phyloP scores from a whole-genome alignment of 1,284 basidiomycete species.

The Austroboletus niveus region DNA sequence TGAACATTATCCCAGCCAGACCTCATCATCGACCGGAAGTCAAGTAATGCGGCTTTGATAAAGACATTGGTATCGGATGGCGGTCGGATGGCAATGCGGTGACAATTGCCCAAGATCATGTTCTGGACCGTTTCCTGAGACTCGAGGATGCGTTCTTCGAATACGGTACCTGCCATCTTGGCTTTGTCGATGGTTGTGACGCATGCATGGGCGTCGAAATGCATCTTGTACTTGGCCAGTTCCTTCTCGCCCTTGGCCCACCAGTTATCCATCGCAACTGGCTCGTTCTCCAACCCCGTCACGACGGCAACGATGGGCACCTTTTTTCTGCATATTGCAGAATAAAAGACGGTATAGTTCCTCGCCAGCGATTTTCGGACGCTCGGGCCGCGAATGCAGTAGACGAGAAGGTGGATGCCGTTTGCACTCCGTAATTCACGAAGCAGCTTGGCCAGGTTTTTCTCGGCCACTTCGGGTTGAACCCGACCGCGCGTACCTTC shows the following conservation, averaged over 20 bases:
- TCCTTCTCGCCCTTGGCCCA: conserved; percentile 31
- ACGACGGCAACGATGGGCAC: conserved; percentile 33
- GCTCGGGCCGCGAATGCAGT: conserved; percentile 31
- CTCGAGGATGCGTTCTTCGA: conserved; percentile 15
- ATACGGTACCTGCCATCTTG: conserved; percentile 16
- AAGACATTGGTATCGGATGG: conserved; percentile 21
- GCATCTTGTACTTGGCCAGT: conserved; percentile 25
- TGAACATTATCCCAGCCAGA: conserved; percentile 28
- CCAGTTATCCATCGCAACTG: conserved; percentile 33
- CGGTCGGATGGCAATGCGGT: conserved; percentile 7
- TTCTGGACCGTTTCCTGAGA: conserved; percentile 21
- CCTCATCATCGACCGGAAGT: conserved; percentile 26
- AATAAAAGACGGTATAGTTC: conserved; percentile 33
- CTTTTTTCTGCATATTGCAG: conserved; percentile 28
- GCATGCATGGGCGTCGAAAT: conserved; percentile 32
- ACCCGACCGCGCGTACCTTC: conserved; percentile 27
- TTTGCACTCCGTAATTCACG: conserved; percentile 23
- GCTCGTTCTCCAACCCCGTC: conserved; percentile 33
- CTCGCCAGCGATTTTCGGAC: conserved; percentile 24
- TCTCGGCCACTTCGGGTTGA: conserved; percentile 24
- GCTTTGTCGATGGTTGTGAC: conserved; percentile 30
- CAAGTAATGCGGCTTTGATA: conserved; percentile 24
- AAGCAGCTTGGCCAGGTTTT: conserved; percentile 22
- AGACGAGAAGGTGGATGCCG: conserved; percentile 34
- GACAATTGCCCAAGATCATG: conserved; percentile 22